phyloP scores from a whole-genome alignment of 352 stramenopile species.

The Phytophthora melonis region DNA sequence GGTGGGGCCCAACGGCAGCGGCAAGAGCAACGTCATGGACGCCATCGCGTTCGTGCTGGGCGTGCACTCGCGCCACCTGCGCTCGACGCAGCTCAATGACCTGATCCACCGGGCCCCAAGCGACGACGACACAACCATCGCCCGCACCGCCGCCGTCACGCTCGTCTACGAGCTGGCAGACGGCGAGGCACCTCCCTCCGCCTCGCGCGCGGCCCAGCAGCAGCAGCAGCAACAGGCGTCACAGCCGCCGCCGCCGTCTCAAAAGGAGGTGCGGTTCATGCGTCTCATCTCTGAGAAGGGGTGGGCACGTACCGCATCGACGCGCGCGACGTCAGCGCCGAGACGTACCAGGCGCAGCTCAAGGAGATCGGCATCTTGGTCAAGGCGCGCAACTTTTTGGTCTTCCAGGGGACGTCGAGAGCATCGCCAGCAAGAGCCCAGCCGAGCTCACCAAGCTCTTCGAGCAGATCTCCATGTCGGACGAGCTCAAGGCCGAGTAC shows the following conservation, averaged over 20 bases:
- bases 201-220: constrained; percentile 23
- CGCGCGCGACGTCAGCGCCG: constrained; percentile 82
- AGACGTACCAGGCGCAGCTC: constrained; percentile 95
- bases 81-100: constrained; percentile 96
- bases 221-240: neutral
- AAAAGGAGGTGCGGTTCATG: constrained; percentile 91
- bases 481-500: constrained; percentile 85
- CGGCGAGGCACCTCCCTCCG: constrained; percentile 63
- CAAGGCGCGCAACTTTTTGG: constrained; percentile 99
- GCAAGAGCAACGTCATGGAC: constrained; percentile 96
- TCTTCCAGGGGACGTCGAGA: constrained; percentile 99
- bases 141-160: constrained; percentile 89
- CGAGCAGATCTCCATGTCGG: constrained; percentile 96
- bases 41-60: constrained; percentile 98
- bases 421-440: constrained; percentile 96
- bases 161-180: constrained; percentile 93
- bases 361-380: constrained; percentile 97
- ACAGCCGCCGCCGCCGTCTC: no score
- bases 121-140: constrained; percentile 47
- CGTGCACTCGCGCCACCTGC: constrained; percentile 96
- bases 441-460: constrained; percentile 97
- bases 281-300: constrained; percentile 93
- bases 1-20: constrained; percentile 97
- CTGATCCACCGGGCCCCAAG: constrained; percentile 92
- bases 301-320: constrained; percentile 87